These are phyloP conservation scores for Telfairia occidentalis DNA, from an alignment of 331 rosid species.

Conservation along the genomic window DNA sequence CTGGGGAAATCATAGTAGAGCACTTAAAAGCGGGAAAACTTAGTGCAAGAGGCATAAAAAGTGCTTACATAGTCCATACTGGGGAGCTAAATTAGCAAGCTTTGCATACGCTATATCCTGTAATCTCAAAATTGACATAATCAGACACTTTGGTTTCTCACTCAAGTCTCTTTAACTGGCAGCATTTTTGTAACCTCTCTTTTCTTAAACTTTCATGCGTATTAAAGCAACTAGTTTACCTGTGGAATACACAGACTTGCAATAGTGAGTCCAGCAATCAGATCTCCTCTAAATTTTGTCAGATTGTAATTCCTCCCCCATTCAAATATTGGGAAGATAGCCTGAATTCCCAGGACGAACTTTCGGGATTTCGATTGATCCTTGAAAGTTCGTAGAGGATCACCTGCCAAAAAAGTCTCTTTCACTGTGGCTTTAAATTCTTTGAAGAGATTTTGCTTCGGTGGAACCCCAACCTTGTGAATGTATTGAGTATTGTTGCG, in stretches of 20 bases:
- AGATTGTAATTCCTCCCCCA: conserved; percentile 71
- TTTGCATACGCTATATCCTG: conserved; percentile 89
- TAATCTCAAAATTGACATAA: not conserved
- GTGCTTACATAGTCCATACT: conserved; percentile 78
- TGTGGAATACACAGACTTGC: conserved; percentile 98
- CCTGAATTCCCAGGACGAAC: conserved; percentile 57
- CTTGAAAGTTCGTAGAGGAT: conserved; percentile 76
- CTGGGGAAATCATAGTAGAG: not conserved
- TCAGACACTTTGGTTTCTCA: not conserved
- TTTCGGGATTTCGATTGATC: conserved; percentile 53
- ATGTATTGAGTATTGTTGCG: conserved; percentile 13
- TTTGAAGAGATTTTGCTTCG: conserved; percentile 57
- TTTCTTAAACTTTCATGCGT: not conserved
- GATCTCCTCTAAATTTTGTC: conserved; percentile 60
- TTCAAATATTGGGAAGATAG: conserved; percentile 61
- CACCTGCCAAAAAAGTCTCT: conserved; percentile 82
- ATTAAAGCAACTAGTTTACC: conserved; percentile 28
- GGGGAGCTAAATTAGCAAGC: conserved; percentile 83
- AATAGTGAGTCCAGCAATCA: conserved; percentile 80
- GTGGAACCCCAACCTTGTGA: conserved; percentile 77
- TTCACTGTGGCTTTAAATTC: conserved; percentile 53
- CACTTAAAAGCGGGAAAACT: not conserved
- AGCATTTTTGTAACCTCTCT: not conserved
- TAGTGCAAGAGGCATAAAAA: conserved; percentile 2
- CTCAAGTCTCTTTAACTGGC: not conserved